Conservation (phyloP, 208 protist genomes). For the Acanthamoeba castellanii region DNA sequence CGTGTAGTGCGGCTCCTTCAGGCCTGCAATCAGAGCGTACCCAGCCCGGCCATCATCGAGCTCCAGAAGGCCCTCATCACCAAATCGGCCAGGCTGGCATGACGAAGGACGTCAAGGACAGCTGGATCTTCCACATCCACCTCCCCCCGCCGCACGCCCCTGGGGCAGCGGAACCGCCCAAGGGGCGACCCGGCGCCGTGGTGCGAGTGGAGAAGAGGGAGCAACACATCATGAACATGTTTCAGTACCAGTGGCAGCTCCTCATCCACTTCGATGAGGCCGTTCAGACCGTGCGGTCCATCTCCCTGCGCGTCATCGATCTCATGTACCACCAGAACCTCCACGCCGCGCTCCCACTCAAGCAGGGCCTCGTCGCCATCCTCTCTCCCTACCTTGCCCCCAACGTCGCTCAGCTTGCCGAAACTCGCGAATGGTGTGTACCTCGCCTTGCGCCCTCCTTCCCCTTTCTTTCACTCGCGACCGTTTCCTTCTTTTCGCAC, state of each 20-base stretch:
- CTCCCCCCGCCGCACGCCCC: not conserved
- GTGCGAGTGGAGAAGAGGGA: slow-evolving; percentile 58
- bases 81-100: slow-evolving; percentile 21
- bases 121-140: slow-evolving; percentile 67
- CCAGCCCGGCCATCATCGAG: slow-evolving; percentile 69
- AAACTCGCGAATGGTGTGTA: not conserved
- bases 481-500: not conserved
- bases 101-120: slow-evolving; percentile 70
- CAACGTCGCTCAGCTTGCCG: slow-evolving; percentile 26
- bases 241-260: slow-evolving; percentile 74
- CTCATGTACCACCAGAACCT: slow-evolving; percentile 68
- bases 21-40: slow-evolving; percentile 47
- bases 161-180: not conserved
- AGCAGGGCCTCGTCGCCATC: slow-evolving; percentile 4
- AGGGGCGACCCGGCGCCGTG: not conserved
- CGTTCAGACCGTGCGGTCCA: not conserved
- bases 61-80: slow-evolving; percentile 48
- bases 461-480: not conserved
- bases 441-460: not conserved
- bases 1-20: slow-evolving; percentile 40
- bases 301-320: slow-evolving; percentile 33
- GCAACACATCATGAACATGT: slow-evolving; percentile 71
- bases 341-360: slow-evolving; percentile 8
- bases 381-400: slow-evolving; percentile 25
- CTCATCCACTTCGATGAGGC: slow-evolving; percentile 34